Percentiles rank a stretch among this genome's conserved stretches.
phyloP scores from a whole-genome alignment of 495 filamentous ascomycete species.

The Trichoderma erinaceum region DNA sequence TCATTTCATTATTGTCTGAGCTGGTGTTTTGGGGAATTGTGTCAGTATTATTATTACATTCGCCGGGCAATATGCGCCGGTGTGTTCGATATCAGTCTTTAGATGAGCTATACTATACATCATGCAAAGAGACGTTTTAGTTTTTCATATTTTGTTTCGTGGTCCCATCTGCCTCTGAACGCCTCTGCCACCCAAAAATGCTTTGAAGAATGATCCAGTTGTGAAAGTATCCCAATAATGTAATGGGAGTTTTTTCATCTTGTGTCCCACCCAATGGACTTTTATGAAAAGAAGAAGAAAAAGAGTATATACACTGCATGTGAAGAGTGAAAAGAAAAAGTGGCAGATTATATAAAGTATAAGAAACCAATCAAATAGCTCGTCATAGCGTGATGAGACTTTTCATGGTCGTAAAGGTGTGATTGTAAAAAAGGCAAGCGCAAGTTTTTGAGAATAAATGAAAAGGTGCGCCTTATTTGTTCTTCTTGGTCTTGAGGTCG shows the following conservation, averaged over 20 bases:
- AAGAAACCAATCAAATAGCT: neutral
- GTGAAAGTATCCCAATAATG: neutral
- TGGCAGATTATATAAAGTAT: conserved; percentile 1
- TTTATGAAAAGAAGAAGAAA: too few relatives aligned
- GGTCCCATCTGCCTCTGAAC: neutral
- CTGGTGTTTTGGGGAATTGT: neutral
- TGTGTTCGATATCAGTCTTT: neutral
- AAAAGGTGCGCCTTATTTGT: conserved; percentile 19
- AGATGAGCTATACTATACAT: conserved; percentile 4
- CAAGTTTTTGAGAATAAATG: neutral
- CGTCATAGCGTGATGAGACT: neutral
- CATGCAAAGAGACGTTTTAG: neutral
- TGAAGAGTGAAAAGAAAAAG: neutral
- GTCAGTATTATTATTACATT: conserved; percentile 10
- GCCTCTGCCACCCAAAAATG: conserved; percentile 5
- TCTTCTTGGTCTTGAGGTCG: conserved; percentile 45
- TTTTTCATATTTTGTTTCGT: neutral
- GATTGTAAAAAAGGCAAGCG: neutral
- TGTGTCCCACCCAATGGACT: neutral
- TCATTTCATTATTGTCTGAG: neutral
- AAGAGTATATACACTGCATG: neutral
- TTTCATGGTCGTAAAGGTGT: neutral
- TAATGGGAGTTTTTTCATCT: neutral
- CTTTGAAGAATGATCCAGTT: neutral
- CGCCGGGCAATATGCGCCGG: conserved; percentile 3